Evolutionary conservation across 768 basidiomycete species (phyloP).

Genomic region (Podaxis sp.): DNA sequence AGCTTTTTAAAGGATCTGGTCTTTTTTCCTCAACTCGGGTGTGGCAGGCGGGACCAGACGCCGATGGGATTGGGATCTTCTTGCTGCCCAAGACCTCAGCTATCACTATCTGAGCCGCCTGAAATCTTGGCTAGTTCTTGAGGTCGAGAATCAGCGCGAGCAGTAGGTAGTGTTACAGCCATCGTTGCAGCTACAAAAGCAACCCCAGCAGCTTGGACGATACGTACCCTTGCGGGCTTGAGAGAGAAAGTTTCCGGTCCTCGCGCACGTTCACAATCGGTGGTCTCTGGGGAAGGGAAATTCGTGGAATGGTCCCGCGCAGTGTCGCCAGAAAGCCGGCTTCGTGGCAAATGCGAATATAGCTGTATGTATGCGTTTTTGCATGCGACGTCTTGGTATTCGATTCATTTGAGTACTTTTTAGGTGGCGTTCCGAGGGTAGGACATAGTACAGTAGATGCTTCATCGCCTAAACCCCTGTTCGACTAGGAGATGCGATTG

Average conservation of each 20-base stretch:
- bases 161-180: not conserved
- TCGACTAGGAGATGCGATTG: no score
- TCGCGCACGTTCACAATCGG: constrained; percentile 68
- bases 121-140: constrained; percentile 41
- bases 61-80: constrained; percentile 69
- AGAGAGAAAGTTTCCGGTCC: constrained; percentile 73
- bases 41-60: constrained; percentile 71
- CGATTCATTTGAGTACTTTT: no score
- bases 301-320: constrained; percentile 58
- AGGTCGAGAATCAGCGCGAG: constrained; percentile 14
- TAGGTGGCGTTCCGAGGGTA: no score
- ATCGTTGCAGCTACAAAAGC: constrained; percentile 22
- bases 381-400: no score
- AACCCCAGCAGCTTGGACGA: constrained; percentile 66
- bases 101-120: constrained; percentile 79
- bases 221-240: constrained; percentile 74
- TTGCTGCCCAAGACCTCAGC: constrained; percentile 61
- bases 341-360: constrained; percentile 65
- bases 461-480: no score
- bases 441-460: no score
- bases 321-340: constrained; percentile 68
- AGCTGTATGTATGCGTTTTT: constrained; percentile 45
- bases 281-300: constrained; percentile 70
- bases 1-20: constrained; percentile 67
- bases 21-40: constrained; percentile 64